A percentile compares a stretch with the other conserved stretches of the same genome.
phyloP scores from a whole-genome alignment of 163 green algal species.

The Chlorella variabilis region DNA sequence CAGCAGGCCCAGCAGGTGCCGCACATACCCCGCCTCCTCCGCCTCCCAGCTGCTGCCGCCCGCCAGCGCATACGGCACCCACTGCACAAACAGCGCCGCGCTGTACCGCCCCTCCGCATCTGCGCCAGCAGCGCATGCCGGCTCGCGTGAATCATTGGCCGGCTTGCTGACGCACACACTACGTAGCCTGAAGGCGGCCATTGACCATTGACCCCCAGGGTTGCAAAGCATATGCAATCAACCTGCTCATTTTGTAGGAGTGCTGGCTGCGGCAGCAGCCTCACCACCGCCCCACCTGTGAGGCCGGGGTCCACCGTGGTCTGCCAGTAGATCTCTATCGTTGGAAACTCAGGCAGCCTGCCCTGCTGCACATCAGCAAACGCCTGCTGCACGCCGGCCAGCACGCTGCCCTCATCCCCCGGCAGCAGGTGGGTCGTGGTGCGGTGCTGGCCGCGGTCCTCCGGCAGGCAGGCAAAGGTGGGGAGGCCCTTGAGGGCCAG shows the following conservation, averaged over 20 bases:
- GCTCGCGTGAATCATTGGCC: no score
- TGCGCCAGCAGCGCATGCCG: not conserved
- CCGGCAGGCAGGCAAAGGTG: slow-evolving; percentile 58
- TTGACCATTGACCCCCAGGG: no score
- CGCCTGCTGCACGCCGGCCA: slow-evolving; percentile 36
- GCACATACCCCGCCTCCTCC: slow-evolving; percentile 54
- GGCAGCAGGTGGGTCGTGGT: slow-evolving; percentile 70
- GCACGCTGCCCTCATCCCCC: slow-evolving; percentile 44
- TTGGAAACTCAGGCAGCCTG: slow-evolving; percentile 58
- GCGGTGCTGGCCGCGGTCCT: slow-evolving; percentile 55
- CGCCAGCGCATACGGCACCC: slow-evolving; percentile 40
- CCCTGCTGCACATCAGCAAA: slow-evolving; percentile 47
- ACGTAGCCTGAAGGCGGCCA: no score
- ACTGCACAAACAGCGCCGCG: slow-evolving; percentile 73
- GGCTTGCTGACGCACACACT: no score
- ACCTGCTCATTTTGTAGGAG: no score
- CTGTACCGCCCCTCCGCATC: slow-evolving; percentile 52
- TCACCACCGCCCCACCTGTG: no score
- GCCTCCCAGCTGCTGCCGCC: slow-evolving; percentile 57
- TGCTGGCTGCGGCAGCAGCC: no score
- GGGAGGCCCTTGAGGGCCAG: slow-evolving; percentile 60
- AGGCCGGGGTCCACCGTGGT: slow-evolving; percentile 56
- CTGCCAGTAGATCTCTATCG: slow-evolving; percentile 69
- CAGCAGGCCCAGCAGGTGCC: slow-evolving; percentile 60
- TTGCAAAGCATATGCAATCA: no score